Percentiles rank a stretch among this genome's conserved stretches.
These are phyloP conservation scores for Aspergillus wentii DNA, from an alignment of 495 filamentous ascomycete species.

Conservation along the genomic window DNA sequence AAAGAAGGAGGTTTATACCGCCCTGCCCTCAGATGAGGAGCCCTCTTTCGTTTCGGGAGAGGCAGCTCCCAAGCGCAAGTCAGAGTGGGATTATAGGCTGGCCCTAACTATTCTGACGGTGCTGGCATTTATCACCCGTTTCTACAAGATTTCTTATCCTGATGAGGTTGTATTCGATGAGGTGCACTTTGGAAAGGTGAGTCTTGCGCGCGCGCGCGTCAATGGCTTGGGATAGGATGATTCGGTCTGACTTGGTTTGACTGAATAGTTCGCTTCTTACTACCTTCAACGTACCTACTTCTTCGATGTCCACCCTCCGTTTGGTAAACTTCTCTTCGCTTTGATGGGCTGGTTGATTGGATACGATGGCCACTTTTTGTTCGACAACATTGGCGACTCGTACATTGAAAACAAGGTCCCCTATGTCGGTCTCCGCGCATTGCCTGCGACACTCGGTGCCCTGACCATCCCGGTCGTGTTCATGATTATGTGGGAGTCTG, in stretches of 20 bases:
- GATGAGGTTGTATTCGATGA: conserved; percentile 98
- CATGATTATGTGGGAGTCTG: conserved; percentile 99
- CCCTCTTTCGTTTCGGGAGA: conserved; percentile 9
- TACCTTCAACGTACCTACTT: conserved; percentile 98
- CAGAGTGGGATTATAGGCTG: conserved; percentile 83
- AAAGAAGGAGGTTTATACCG: conserved; percentile 34
- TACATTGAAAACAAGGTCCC: conserved; percentile 97
- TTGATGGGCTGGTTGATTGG: conserved; percentile 94
- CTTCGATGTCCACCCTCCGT: conserved; percentile 99
- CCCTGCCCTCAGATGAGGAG: conserved; percentile 25
- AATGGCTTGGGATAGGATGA: conserved; percentile 7
- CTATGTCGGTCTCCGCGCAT: conserved; percentile 89
- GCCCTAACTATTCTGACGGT: conserved; percentile 71
- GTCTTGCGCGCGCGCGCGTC: too few relatives aligned
- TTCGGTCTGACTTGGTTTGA: conserved; percentile 11
- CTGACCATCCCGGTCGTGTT: conserved; percentile 92
- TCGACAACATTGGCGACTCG: conserved; percentile 98
- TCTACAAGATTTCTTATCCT: conserved; percentile 91
- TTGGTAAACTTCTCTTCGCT: conserved; percentile 69
- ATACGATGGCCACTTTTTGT: conserved; percentile 95
- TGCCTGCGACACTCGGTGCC: conserved; percentile 88
- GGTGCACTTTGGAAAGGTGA: conserved; percentile 98
- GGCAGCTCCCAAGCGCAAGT: conserved; percentile 26
- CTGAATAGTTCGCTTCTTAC: conserved; percentile 80
- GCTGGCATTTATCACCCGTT: conserved; percentile 84